phyloP scores from a whole-genome alignment of 2,329 filamentous ascomycete genomes.

The Ophiostoma ips region DNA sequence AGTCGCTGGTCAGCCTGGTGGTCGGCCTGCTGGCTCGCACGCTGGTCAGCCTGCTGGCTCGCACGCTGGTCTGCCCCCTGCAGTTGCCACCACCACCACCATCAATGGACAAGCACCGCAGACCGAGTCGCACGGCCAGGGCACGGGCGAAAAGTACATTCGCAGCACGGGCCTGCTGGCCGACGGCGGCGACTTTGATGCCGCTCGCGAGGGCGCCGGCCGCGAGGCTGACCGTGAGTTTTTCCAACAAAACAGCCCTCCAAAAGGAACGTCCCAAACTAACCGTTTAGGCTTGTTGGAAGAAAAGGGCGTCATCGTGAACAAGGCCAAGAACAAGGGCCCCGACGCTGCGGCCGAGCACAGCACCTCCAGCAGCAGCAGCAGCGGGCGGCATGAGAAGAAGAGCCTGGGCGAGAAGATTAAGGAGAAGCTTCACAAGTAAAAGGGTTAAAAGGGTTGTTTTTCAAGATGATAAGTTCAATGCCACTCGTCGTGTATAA shows the following conservation, averaged over 20 bases:
- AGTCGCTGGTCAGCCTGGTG: no score
- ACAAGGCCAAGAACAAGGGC: slow-evolving; percentile 10
- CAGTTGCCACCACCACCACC: neutral
- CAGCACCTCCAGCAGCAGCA: slow-evolving; percentile 9
- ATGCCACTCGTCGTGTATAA: no score
- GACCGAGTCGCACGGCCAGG: slow-evolving; percentile 25
- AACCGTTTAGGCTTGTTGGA: slow-evolving; percentile 34
- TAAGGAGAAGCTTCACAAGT: slow-evolving; percentile 50
- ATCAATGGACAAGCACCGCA: slow-evolving; percentile 14
- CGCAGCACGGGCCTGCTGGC: slow-evolving; percentile 44
- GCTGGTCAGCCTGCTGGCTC: no score
- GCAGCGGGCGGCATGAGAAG: slow-evolving; percentile 14
- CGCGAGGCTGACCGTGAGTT: slow-evolving; percentile 47
- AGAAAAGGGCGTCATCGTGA: slow-evolving; percentile 31
- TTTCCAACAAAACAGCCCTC: slow-evolving; percentile 16
- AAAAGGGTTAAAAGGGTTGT: neutral
- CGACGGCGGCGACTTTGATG: slow-evolving; percentile 57
- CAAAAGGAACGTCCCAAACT: slow-evolving; percentile 11
- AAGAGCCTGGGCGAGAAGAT: slow-evolving; percentile 46
- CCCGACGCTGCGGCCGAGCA: slow-evolving; percentile 14
- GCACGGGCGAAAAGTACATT: slow-evolving; percentile 43
- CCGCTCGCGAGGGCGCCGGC: slow-evolving; percentile 47
- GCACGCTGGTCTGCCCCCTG: neutral
- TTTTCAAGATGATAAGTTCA: no score
- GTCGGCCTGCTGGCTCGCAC: no score